Base-by-base conservation (phyloP, 768 basidiomycete species). In the Auricularia heimuer region DNA sequence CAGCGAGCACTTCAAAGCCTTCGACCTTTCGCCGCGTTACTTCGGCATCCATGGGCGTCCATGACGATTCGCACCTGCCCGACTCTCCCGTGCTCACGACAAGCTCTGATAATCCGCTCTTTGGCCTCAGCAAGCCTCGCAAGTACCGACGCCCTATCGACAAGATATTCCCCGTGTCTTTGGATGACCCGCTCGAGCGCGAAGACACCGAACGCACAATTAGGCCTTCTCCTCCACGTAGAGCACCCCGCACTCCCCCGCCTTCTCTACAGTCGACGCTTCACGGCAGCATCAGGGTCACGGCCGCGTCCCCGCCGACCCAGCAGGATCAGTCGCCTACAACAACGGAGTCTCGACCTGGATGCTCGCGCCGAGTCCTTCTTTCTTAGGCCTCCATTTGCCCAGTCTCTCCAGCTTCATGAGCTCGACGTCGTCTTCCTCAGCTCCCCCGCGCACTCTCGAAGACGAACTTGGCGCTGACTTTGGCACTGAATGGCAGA, bases 391-490 rank as follows among this genome's bases (percentile, higher is more conserved):
- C 21, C 47, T 51, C 47, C 14, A 21, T 21, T 18, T 51, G 18
- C 47, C 47, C 21, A 51, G 47, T 18, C 47, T 51, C 10, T 51
- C 47, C 21, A 51, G 21, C 21, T 21, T 51, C 47, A 51, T 51
- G 47, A 51, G 21, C 47, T 51, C 47, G 14, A 21, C 47, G 47
- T 18, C 21, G 8, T 51, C 47, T 18, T 8, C 47, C 4, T 8
- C 47, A 18, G 21, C 16, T 3, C 60, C 47, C 18, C 47, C 47
- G 6, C 47, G 47, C 63, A 86, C 89, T 73, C 77, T 91, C 0
- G 85, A 82, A 35, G 79, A 76, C 64, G 81, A 83, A 69, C 78
- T 82, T 21, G 78, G 77, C 3, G 78, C 80, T 16, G 80, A 80
- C 66, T 82, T 79, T 74, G 73, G 74, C 42, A 70, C 70, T 14